Evolutionary conservation across 257 asterid genomes (phyloP).

Genomic region (Penstemon eatonii): DNA sequence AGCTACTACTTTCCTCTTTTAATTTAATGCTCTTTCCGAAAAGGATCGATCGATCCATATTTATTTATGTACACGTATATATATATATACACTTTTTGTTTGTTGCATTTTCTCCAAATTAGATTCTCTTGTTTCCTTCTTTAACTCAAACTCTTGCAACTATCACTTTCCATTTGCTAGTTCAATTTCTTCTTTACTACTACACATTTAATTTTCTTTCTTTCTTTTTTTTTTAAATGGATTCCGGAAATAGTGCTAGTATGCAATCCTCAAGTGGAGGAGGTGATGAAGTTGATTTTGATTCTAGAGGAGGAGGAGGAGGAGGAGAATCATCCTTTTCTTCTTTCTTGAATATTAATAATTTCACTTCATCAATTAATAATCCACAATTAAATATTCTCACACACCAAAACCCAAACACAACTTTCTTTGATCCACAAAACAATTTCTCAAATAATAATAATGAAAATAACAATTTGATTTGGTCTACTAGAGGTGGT

Average conservation of each 20-base stretch:
- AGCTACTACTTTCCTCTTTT: not conserved
- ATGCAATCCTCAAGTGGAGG: constrained; percentile 80
- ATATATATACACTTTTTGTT: no score
- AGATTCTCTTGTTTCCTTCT: constrained; percentile 4
- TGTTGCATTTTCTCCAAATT: not conserved
- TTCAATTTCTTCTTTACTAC: not conserved
- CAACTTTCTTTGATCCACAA: constrained; percentile 43
- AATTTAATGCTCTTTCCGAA: not conserved
- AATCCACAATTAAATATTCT: constrained; percentile 20
- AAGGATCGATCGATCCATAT: not conserved
- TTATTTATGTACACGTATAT: not conserved
- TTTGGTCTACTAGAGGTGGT: constrained; percentile 47
- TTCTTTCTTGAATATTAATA: constrained; percentile 41
- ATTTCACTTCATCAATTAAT: not conserved
- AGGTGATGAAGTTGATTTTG: constrained; percentile 60
- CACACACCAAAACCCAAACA: constrained; percentile 37
- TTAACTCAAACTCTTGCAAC: constrained; percentile 15
- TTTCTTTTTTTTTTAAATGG: constrained; percentile 30
- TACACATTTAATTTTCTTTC: not conserved
- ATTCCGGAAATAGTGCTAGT: constrained; percentile 85
- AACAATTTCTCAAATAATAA: constrained; percentile 29
- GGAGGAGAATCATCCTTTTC: constrained; percentile 35
- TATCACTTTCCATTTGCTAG: constrained; percentile 28
- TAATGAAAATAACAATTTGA: constrained; percentile 34
- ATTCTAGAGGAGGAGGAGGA: constrained; percentile 36